These are phyloP conservation scores for Wallacemonas collosoma DNA, from an alignment of 208 protist species.

Conservation along the genomic window DNA sequence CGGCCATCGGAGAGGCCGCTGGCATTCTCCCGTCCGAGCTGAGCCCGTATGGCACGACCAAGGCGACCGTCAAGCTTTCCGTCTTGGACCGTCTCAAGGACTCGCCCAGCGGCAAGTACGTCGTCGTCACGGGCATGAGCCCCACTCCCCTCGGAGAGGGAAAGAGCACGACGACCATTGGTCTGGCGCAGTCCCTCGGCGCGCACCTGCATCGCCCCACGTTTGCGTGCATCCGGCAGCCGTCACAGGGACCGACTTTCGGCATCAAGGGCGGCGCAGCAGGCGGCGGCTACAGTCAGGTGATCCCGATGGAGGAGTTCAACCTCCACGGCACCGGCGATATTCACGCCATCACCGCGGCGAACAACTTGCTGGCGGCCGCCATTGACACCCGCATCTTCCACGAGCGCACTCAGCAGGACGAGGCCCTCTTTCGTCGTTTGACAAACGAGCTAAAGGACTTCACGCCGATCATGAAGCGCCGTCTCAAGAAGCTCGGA, in stretches of 20 bases:
- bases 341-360: constrained; percentile 98
- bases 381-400: constrained; percentile 98
- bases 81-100: constrained; percentile 89
- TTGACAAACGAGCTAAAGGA: constrained; percentile 70
- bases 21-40: constrained; percentile 91
- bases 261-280: constrained; percentile 98
- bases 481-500: constrained; percentile 90
- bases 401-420: constrained; percentile 95
- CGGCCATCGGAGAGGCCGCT: constrained; percentile 60
- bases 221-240: constrained; percentile 97
- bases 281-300: constrained; percentile 97
- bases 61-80: constrained; percentile 89
- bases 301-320: constrained; percentile 98
- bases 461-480: constrained; percentile 93
- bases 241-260: constrained; percentile 97
- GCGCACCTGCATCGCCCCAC: constrained; percentile 93
- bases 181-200: constrained; percentile 96
- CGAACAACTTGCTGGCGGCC: constrained; percentile 97
- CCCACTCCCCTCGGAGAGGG: constrained; percentile 96
- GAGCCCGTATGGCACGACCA: constrained; percentile 91
- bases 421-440: constrained; percentile 87
- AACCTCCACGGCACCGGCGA: constrained; percentile 98
- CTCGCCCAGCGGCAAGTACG: constrained; percentile 92
- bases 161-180: constrained; percentile 98
- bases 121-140: constrained; percentile 95